Base-by-base conservation (phyloP, 345 rosid species). In the Trapa incisa region DNA sequence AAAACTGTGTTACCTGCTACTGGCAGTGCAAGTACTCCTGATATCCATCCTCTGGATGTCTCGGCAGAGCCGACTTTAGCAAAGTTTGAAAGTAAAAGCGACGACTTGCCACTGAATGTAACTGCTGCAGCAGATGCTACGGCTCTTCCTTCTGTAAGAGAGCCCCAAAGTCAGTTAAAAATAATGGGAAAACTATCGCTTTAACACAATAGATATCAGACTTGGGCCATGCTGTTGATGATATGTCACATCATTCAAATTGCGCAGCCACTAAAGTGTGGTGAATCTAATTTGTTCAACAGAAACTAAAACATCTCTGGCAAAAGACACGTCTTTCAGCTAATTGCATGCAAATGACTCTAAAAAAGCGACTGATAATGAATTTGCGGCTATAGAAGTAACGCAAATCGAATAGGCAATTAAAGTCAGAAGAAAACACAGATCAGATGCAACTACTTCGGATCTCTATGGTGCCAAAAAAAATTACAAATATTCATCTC, bases 1-100 rank as follows among this genome's bases (percentile, higher is more conserved):
- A 60, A 35, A 56, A 65, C n/a, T 45, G 39, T 47, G 32, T 67
- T 72, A 94, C 99, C 97, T 94, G 97, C 99, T 5, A 86, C 87
- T 36, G 99, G 96, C 61, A 94, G 70, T 47, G 88, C 92, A 66
- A 87, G 80, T 63, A 79, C 83, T 76, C 96, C 96, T 0, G 91
- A 79, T 53, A 94, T 77, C 99, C 99, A 94, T 70, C 80, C 84
- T 58, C 79, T 75, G 2, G 88, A 76, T 1, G 81, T 74, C 35
- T 73, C 75, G 37, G 74, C 72, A 47, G 97, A 88, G 67, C 78
- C 82, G 68, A 82, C 71, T 68, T 79, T 71, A 45, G 73, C 75
- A 68, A 74, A 80, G 56, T 74, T 79, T 10, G 98, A 78, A 72
- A 84, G 84, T 60, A 87, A 70, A 38, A 75, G 53, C 47, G 87